Base-by-base conservation (phyloP, 2,329 filamentous ascomycete genomes). In the Didymella sp. region DNA sequence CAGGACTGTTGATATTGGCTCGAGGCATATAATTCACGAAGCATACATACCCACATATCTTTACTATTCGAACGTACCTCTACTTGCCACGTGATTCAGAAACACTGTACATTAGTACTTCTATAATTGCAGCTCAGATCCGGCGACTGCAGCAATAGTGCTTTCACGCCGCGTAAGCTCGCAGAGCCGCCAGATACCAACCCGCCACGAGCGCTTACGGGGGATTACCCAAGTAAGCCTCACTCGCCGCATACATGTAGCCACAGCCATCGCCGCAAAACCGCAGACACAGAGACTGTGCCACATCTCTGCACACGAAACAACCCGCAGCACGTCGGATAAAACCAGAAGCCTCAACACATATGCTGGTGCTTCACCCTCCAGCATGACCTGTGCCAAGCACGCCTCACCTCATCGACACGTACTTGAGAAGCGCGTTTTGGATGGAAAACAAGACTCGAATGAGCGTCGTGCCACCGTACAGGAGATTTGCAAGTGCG, bases 1-100 rank as follows among this genome's bases (percentile, higher is more conserved):
- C 73, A 69, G 72, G 73, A 73, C 73, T 75, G 73, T 74, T 74
- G 72, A 73, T 67, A 12, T 22, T 37, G 59, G 62, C 61, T 42
- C 27, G 17, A 49, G 40, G 37, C 56, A 50, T 19, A 57, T 60
- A 54, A 49, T 58, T 46, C 31, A 57, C 22, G 37, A 51, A 51
- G 22, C 35, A 37, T 51, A 51, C 35, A 45, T 47, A 37, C 6
- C 33, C 33, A 17, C 33, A 37, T 45, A 21, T 30, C 33, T 7
- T 38, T 33, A 27, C 37, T 22, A 25, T 30, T 15, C 7, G 19
- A 8, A 13, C 4, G 6, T 8, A 37, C 9, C 11, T 49, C 44
- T 52, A 51, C 25, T 44, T 21, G 37, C 54, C 48, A 8, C 48
- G 54, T 57, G 48, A 53, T 41, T 15, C 8, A 35, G 6, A 22